Base-by-base conservation (phyloP, 1,139 yeast genomes). In the Magnusiomyces suaveolens region DNA sequence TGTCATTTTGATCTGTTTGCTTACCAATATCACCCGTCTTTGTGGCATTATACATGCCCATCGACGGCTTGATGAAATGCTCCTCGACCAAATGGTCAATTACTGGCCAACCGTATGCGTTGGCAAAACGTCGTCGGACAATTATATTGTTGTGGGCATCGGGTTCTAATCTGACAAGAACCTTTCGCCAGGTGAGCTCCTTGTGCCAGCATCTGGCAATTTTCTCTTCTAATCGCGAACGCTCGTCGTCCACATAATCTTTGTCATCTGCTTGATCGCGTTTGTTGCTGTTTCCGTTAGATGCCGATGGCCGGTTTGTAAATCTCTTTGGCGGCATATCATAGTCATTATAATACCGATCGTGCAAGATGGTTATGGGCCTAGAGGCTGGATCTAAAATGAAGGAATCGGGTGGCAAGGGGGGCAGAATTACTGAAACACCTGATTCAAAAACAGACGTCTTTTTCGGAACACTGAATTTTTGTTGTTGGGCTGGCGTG, bases 41-140 rank as follows among this genome's bases (percentile, higher is more conserved):
- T 20, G 12, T 6, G 16, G 25, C 44, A 21, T 41, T 41, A 38
- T 38, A 38, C 2, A 38, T 16, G 38, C 52, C 36, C 20, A 43
- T 23, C 12, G n/a, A 4, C 21, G 48, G 48, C 23, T 46, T 46
- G 21, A 46, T 46, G 66, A 87, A 87, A 69, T 86, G 94, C 55
- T 80, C 77, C 20, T 76, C 70, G 0, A 85, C 87, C 59, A 92
- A 64, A 69, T 92, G 97, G 53, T 85, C 87, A 39, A 92, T 76
- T 0, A 89, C 96, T 0, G 87, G 89, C 96, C 97, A 90, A 1
- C 99, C 99, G 70, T 85, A 89, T 0, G 97, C 95, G 72, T 92
- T 92, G 12, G 95, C 83, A 73, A 87, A 92, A 58, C 90, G 72
- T 62, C 99, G 75, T 59, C 99, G 73, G 1, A 92, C 98, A 38